phyloP scores from a whole-genome alignment of 2,329 filamentous ascomycete species.

The Fusarium sp. region DNA sequence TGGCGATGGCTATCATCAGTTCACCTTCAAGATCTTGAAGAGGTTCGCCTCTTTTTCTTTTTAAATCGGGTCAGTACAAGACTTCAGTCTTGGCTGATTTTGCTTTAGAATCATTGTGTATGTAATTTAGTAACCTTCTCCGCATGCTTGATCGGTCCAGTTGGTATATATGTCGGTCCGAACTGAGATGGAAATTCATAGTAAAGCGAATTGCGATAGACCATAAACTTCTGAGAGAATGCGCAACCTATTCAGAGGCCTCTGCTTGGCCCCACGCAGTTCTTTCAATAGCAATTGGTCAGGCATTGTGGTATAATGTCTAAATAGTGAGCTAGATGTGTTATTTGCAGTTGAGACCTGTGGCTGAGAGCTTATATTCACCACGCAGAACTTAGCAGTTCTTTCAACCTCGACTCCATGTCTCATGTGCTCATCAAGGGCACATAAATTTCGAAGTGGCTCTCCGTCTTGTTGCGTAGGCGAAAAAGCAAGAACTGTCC shows the following conservation, averaged over 20 bases:
- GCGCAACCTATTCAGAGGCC: background rate
- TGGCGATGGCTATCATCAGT: background rate
- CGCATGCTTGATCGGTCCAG: background rate
- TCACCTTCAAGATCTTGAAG: background rate
- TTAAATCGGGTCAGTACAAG: background rate
- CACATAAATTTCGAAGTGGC: background rate
- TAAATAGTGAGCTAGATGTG: too few relatives aligned
- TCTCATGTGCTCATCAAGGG: background rate
- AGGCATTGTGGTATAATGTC: too few relatives aligned
- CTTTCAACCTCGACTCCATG: background rate
- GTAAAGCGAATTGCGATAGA: background rate
- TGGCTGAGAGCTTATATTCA: too few relatives aligned
- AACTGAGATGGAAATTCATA: background rate
- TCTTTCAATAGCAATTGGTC: background rate
- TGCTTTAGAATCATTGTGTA: background rate
- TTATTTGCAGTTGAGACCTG: too few relatives aligned
- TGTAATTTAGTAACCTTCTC: background rate
- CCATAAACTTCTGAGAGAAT: background rate
- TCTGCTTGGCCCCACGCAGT: background rate
- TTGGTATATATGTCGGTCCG: background rate
- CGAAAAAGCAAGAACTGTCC: background rate
- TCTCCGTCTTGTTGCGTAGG: background rate
- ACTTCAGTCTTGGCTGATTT: background rate
- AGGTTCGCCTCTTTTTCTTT: background rate
- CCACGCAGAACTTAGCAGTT: background rate